Base-by-base conservation (phyloP, 306 rosid species). In the Rubus parviflorus region DNA sequence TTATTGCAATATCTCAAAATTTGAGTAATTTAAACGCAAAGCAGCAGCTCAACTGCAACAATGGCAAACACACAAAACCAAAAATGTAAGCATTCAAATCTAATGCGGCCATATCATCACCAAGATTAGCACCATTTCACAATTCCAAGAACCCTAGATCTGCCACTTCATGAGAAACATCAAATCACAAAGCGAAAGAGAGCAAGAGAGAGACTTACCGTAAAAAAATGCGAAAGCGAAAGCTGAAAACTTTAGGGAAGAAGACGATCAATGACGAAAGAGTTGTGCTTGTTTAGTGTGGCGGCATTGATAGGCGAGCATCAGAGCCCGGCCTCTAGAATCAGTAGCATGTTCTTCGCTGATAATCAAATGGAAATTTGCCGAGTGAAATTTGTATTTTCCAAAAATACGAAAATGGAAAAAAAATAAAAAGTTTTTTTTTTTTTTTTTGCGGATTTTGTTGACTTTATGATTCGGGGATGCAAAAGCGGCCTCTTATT, bases 91-190 rank as follows among this genome's bases (percentile, higher is more conserved):
- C 17, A 46, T 15, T 3, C 40, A 51, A 47, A 63, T 1, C n/a
- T 1, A 25, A 62, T 30, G 48, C 23, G 48, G 72, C 17, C 70
- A 10, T 62, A 48, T 30, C 35, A 30, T 30, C 35, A 30, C 35
- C 35, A 30, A 30, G 35, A 30, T 30, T 30, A 30, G 35, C 35
- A 30, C 35, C 35, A n/a, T 35, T 37, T 68, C 42, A 40, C 49
- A 69, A 17, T 46, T 35, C 5, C 15, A 13, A 53, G 63, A 77
- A 68, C 87, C 78, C 82, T 83, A 78, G 84, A 81, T 86, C 87
- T 72, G 79, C 42, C 42, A 17, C 52, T 37, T 49, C 10, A 52
- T 15, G 10, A 37, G 41, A 68, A 30, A 72, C n/a, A 30, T 41
- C 72, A 23, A 67, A 43, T 9, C n/a, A 19, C n/a, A 35, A 0